Percentiles rank a stretch among this genome's conserved stretches.
These are phyloP conservation scores for Paragyromitra xinjiangensis DNA, from an alignment of 495 filamentous ascomycete species.

Conservation along the genomic window DNA sequence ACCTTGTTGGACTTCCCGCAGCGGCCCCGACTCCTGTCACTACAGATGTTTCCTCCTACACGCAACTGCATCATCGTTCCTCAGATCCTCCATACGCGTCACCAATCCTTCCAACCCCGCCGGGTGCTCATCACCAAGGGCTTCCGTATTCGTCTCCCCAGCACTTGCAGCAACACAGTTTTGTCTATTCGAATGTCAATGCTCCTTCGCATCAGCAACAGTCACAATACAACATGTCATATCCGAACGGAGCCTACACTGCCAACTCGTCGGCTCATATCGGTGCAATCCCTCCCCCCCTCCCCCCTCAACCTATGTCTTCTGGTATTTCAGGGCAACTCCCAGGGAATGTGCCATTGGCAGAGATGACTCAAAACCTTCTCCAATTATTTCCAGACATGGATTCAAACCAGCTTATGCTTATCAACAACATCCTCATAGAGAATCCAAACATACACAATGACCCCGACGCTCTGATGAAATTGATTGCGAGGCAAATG, in stretches of 20 bases:
- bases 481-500: constrained; percentile 53
- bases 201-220: constrained; percentile 40
- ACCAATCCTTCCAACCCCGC: constrained; percentile 21
- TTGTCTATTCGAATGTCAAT: constrained; percentile 36
- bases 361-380: constrained; percentile 55
- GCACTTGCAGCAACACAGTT: constrained; percentile 48
- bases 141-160: constrained; percentile 43
- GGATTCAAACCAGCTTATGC: constrained; percentile 47
- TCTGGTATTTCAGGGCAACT: constrained; percentile 18
- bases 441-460: constrained; percentile 56
- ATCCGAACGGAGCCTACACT: constrained; percentile 31
- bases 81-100: constrained; percentile 52
- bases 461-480: constrained; percentile 52
- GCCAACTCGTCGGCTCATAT: constrained; percentile 25
- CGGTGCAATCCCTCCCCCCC: constrained; percentile 5
- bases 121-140: constrained; percentile 36
- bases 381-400: constrained; percentile 53
- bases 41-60: constrained; percentile 35
- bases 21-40: constrained; percentile 15
- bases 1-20: constrained; percentile 42
- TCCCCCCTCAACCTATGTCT: constrained; percentile 7
- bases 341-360: constrained; percentile 34
- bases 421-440: constrained; percentile 55
- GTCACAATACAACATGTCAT: constrained; percentile 33
- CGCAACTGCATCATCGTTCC: constrained; percentile 36